These are phyloP conservation scores for Podosphaera xanthii DNA, from an alignment of 2,329 filamentous ascomycete genomes.

Conservation along the genomic window DNA sequence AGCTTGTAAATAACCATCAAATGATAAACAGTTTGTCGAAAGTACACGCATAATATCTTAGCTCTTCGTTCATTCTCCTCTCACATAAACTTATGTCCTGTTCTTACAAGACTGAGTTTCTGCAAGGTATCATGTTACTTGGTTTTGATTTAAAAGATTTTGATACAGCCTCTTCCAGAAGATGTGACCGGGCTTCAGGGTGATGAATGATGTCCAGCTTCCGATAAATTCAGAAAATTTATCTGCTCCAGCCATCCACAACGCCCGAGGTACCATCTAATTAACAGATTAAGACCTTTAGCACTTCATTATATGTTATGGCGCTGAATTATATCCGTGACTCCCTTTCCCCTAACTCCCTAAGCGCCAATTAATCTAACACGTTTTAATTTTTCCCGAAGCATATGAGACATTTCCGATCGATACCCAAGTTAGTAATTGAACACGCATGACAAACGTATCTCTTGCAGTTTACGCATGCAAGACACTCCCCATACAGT, in stretches of 20 bases:
- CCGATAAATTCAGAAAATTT: not conserved
- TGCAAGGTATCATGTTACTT: too few species aligned
- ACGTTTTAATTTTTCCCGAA: constrained; percentile 13
- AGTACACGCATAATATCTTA: too few species aligned
- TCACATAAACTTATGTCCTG: too few species aligned
- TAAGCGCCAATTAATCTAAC: not conserved
- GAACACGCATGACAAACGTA: constrained; percentile 36
- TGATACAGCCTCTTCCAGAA: too few species aligned
- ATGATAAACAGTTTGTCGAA: too few species aligned
- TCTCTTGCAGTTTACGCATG: constrained; percentile 29
- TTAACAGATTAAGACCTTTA: not conserved
- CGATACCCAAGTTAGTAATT: constrained; percentile 31
- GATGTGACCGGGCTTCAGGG: too few species aligned
- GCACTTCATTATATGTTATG: not conserved
- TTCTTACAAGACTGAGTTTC: too few species aligned
- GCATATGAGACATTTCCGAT: constrained; percentile 29
- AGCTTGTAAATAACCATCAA: too few species aligned
- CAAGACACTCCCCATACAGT: constrained; percentile 15
- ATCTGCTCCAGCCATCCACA: not conserved
- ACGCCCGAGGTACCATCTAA: not conserved
- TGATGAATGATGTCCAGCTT: too few species aligned
- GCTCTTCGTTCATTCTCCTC: too few species aligned
- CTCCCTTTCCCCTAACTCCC: not conserved
- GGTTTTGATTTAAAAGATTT: too few species aligned
- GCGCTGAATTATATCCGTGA: not conserved